Base-by-base conservation (phyloP, 306 rosid species). In the Cicer bijugum region DNA sequence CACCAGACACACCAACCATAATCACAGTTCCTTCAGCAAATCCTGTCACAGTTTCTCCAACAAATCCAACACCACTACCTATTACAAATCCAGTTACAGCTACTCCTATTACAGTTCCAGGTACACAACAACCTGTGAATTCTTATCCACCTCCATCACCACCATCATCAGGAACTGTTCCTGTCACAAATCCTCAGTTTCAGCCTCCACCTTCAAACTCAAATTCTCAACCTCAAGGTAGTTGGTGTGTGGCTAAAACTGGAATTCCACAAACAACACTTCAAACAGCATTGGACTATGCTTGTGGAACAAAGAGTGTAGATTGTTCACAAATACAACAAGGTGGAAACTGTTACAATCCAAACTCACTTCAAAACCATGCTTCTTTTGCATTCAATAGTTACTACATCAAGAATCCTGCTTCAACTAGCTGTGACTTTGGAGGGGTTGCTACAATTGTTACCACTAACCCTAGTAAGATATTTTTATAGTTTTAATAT, bases 241-340 rank as follows among this genome's bases (percentile, higher is more conserved):
- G 83, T 52, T 94, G 99, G 99, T 94, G 99, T 58, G 90, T 94
- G 68, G 93, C 90, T 42, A 94, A 85, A 87, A 66, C 72, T 61
- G 99, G 97, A 72, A 76, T 77, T 16, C 38, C 83, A 4, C 80
- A 87, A 83, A 61, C 86, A 81, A 69, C 89, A 53, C 85, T 94
- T 67, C 99, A 94, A 74, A 58, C 91, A 8, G 97, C 96, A 12
- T 62, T 94, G 71, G 97, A 94, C 68, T 94, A 94, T 69, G 97
- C 97, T 15, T 94, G 99, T 80, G 96, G 99, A 51, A 76, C 61
- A 74, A 78, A 74, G 12, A 69, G 75, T 35, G 80, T 71, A 2
- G 99, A 90, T 38, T 94, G 99, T 59, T 90, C 97, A 46, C 96
- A 85, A 71, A 86, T 94, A 38, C 96, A 91, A 76, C 97, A 86